Conservation (phyloP, 345 rosid species). For the Bruguiera gymnorhiza region DNA sequence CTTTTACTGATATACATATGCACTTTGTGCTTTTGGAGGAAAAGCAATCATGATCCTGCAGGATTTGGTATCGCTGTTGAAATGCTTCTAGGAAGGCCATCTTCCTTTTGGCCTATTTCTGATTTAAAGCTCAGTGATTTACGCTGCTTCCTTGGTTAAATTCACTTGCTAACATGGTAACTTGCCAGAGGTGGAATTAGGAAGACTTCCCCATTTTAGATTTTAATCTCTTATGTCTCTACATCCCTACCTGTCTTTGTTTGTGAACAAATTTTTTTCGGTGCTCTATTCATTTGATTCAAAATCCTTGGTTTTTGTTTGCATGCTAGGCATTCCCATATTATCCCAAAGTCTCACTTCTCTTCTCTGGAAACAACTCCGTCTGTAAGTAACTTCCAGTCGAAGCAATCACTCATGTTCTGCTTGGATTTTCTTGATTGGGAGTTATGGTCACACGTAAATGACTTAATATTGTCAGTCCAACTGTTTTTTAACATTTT, state of each 20-base stretch:
- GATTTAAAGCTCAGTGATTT: too few relatives aligned
- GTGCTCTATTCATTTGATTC: slow-evolving; percentile 7
- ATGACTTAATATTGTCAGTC: background rate
- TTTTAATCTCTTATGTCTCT: too few relatives aligned
- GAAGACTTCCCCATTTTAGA: too few relatives aligned
- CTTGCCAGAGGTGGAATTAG: too few relatives aligned
- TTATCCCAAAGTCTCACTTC: slow-evolving; percentile 83
- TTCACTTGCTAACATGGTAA: too few relatives aligned
- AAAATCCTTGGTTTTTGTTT: slow-evolving; percentile 4
- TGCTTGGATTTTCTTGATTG: background rate
- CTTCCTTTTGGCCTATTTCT: too few relatives aligned
- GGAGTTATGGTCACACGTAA: background rate
- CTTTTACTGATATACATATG: background rate
- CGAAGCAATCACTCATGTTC: background rate
- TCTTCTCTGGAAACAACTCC: slow-evolving; percentile 75
- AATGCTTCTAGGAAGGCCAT: too few relatives aligned
- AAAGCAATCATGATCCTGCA: too few relatives aligned
- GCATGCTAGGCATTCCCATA: slow-evolving; percentile 81
- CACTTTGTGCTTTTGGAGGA: too few relatives aligned
- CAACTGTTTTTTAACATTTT: background rate
- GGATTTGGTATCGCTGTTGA: too few relatives aligned
- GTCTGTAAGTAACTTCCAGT: slow-evolving; percentile 55
- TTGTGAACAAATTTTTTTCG: background rate
- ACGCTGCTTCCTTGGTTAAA: too few relatives aligned
- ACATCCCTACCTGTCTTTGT: background rate